A percentile compares a stretch with the other conserved stretches of the same genome.
Evolutionary conservation across 2,329 filamentous ascomycete species (phyloP).

Genomic region (Claviceps digitariae): DNA sequence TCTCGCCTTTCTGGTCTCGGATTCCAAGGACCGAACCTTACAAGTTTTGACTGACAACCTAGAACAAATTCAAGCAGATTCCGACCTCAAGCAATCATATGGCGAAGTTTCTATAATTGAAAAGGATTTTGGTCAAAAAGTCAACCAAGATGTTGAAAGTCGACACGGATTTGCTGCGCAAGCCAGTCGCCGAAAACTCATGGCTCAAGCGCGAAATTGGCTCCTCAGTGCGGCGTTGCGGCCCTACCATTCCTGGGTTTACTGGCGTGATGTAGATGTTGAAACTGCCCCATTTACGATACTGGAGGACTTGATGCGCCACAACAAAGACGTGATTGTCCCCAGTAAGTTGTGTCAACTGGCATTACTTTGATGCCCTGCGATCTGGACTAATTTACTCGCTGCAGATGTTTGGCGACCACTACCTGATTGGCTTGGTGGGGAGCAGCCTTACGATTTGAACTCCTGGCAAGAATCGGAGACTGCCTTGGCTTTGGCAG

Average conservation of each 20-base stretch:
- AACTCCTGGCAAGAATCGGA: slow-evolving; percentile 99
- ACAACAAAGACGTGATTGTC: slow-evolving; percentile 97
- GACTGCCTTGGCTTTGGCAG: slow-evolving; percentile 81
- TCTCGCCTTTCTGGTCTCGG: slow-evolving; percentile 89
- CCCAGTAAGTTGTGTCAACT: slow-evolving; percentile 56
- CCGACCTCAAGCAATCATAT: slow-evolving; percentile 69
- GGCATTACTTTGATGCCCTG: not conserved
- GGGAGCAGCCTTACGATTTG: slow-evolving; percentile 94
- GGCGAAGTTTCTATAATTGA: slow-evolving; percentile 96
- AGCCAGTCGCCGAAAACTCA: slow-evolving; percentile 82
- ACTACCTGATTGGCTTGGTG: slow-evolving; percentile 96
- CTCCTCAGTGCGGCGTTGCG: slow-evolving; percentile 82
- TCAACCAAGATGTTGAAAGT: slow-evolving; percentile 95
- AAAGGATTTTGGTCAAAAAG: slow-evolving; percentile 97
- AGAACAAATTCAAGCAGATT: slow-evolving; percentile 64
- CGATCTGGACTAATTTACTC: slow-evolving; percentile 13
- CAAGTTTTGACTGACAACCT: slow-evolving; percentile 61
- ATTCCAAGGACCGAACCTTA: slow-evolving; percentile 88
- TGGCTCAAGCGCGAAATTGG: slow-evolving; percentile 98
- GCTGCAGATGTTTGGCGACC: slow-evolving; percentile 83
- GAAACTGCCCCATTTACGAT: slow-evolving; percentile 96
- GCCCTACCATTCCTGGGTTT: slow-evolving; percentile 97
- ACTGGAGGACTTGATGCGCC: slow-evolving; percentile 92
- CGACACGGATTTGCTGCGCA: slow-evolving; percentile 95
- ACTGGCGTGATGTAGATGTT: slow-evolving; percentile 97